Base-by-base conservation (phyloP, 768 basidiomycete species). In the Leccinum ochraceum region DNA sequence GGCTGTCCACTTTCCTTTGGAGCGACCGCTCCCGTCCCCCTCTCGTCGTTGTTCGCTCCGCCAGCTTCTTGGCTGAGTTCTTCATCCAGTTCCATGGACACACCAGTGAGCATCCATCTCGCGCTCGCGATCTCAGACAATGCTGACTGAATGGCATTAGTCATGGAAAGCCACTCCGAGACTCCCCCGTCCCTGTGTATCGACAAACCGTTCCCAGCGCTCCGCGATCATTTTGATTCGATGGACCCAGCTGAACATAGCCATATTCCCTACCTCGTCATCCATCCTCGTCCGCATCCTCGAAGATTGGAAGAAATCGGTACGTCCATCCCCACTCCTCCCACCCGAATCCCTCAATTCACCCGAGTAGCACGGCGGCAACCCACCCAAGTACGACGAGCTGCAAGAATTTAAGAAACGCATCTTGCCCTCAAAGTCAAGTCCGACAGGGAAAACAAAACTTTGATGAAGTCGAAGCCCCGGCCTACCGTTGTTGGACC, bases 61-160 rank as follows among this genome's bases (percentile, higher is more conserved):
- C 92, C n/a, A 96, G 97, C 1, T 98, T 98, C 75, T 77, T 95
- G 4, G 93, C 92, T 24, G 88, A 93, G 62, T 87, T 98, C 60
- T 88, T 86, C 62, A 86, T 94, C 53, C 97, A 98, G 71, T 91
- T 90, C 64, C 86, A 90, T 63, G 94, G 95, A 69, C 91, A 96
- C 70, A 83, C 86, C 61, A 83, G 92, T 95, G 65, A 69, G 89
- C 76, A 60, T 44, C 0, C 54, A 10, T 67, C 1, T 22, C 26
- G 32, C 9, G n/a, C 53, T 44, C 48, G 3, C 54, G 6, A n/a
- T 24, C 26, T 14, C 11, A 13, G 32, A 39, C 42, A 7, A n/a
- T 8, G 49, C 22, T 3, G 9, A 32, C 54, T 54, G 49, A 53
- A 22, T 36, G 16, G 42, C 53, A 53, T 44, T 60, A 96, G 94